Percentiles rank a stretch among this genome's conserved stretches.
Evolutionary conservation across 257 asterid species (phyloP).

Genomic region (Solanum virginianum): DNA sequence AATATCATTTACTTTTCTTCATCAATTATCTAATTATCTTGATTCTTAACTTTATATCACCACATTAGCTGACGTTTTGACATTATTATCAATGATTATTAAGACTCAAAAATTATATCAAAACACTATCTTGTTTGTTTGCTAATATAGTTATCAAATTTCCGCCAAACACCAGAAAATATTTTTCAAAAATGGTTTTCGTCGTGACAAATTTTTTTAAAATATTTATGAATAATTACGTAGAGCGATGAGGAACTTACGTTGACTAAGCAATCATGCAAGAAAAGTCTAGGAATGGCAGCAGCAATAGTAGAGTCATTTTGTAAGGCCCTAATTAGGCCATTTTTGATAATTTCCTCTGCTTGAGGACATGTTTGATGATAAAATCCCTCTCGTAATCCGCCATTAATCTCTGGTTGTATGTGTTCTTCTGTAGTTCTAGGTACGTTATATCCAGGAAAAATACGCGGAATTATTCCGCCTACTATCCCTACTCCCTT

Average conservation of each 20-base stretch:
- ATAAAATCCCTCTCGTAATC: conserved; percentile 26
- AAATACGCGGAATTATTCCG: background rate
- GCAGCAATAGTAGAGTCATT: conserved; percentile 37
- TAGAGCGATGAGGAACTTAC: conserved; percentile 5
- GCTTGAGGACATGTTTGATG: conserved; percentile 37
- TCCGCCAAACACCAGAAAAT: background rate
- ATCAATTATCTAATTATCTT: too few relatives aligned
- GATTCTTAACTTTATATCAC: background rate
- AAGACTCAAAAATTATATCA: too few relatives aligned
- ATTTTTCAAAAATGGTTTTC: background rate
- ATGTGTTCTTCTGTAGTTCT: too few relatives aligned
- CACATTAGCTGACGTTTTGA: background rate
- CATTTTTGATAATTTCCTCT: conserved; percentile 29
- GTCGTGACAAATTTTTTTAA: background rate
- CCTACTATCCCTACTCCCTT: too few relatives aligned
- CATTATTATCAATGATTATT: too few relatives aligned
- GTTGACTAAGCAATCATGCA: conserved; percentile 54
- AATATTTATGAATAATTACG: background rate
- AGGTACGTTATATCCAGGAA: background rate
- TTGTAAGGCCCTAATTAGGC: conserved; percentile 7
- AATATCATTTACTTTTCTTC: background rate
- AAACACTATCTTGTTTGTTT: background rate
- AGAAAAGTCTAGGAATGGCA: conserved; percentile 34
- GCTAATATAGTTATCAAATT: background rate
- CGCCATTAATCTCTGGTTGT: background rate